Base-by-base conservation (phyloP, 2,329 filamentous ascomycete species). In the Botrytis porri region DNA sequence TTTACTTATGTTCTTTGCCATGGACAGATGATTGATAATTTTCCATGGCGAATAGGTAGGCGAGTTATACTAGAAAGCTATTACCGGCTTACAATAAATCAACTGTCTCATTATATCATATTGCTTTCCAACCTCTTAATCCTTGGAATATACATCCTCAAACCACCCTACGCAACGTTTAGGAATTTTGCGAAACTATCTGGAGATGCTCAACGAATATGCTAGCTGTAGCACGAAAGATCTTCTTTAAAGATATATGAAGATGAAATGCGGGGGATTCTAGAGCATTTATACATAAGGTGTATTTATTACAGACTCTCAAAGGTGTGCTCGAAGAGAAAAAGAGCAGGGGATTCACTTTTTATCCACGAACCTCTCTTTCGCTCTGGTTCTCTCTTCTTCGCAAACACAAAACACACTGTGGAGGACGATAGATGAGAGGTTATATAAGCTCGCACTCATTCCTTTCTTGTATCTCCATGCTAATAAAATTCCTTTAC, bases 221-320 rank as follows among this genome's bases (percentile, higher is more conserved):
- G 25, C 25, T 54, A 3, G 12, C 25, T 54, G 5, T 29, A n/a
- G 25, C 25, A n/a, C 48, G 48, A 54, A n/a, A 0, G 25, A 54
- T 54, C 5, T 3, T 54, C 0, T 14, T n/a, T 8, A 3, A 4
- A 14, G 3, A 14, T 1, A 18, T 9, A 54, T 18, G 2, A 1
- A 54, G n/a, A 18, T 18, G 14, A 0, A 29, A 29, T 29, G n/a
- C 0, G 2, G 3, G 6, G 25, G n/a, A n/a, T n/a, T 7, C 25
- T 25, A 54, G 12, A 54, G 16, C 14, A 18, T 8, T 29, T 54
- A 29, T 29, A 18, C 5, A 54, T 2, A 54, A 29, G 51, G 6
- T 7, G 3, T 29, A 29, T 3, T 2, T 8, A 29, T 18, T n/a
- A 7, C n/a, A 16, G 48, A 51, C 48, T n/a, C 14, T n/a, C 1